Evolutionary conservation across 179 eudicot species (phyloP), one percentile per base, ranked within the genome.

Genomic region (Carnegiea gigantea): DNA sequence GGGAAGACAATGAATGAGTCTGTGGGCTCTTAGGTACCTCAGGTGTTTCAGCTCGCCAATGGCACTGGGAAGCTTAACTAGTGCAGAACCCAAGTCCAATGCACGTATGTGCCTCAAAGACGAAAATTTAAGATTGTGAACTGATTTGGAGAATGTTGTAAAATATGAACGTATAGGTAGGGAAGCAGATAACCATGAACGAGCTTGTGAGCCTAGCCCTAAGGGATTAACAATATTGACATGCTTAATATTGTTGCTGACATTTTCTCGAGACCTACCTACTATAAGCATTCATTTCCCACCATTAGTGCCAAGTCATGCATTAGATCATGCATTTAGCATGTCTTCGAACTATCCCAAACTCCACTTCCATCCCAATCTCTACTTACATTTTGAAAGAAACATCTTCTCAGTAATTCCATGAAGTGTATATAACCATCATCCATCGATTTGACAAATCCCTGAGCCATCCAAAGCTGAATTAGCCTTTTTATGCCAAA

Each of bases 11-110:
- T 51, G 9, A 51, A 0, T 0, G 1, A 17, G 28, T 46, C 33
- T 14, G 14, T 60, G 26, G 24, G 79, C 73, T 23, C 74, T 77
- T 6, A 83, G 84, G 65, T 81, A 86, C 60, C 79, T 86, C 49
- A 86, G 28, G 20, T 80, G 76, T 18, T 53, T 18, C 26, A 83
- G 18, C 26, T 81, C 30, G 4, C 59, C 84, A 3, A 86, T 30
- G 17, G 78, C 74, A 44, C 23, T 51, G 0, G 77, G 59, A 23
- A 75, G 13, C 4, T 33, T 49, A 30, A 65, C 13, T 75, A 78
- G 9, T 54, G 28, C 21, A 30, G 53, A 33, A 2, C 18, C 46
- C 18, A 81, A 51, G 18, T 49, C 72, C 64, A 78, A 51, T 5
- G 40, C 65, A 48, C 76, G 49, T 33, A 83, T 70, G 8, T 5